phyloP scores from a whole-genome alignment of 805 yeast genomes.

The Zygosaccharomyces bailii region DNA sequence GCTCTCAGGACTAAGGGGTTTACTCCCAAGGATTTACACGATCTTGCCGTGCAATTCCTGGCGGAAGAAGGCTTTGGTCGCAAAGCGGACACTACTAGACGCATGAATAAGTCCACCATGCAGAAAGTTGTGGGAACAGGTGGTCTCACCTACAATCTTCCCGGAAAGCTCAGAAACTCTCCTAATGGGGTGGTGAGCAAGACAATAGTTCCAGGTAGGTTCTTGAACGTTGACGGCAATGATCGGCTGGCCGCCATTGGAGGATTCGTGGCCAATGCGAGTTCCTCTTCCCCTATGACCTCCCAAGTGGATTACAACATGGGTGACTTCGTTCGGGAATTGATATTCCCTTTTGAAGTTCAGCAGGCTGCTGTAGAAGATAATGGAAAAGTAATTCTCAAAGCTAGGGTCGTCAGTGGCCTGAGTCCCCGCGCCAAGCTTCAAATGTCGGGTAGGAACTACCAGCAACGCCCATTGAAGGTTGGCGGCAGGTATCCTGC shows the following conservation, averaged over 20 bases:
- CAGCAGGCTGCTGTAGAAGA: constrained; percentile 38
- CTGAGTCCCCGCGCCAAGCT: constrained; percentile 21
- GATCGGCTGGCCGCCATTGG: constrained; percentile 55
- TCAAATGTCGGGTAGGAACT: constrained; percentile 18
- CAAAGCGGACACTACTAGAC: constrained; percentile 6
- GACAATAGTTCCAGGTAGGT: constrained; percentile 66
- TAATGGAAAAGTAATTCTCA: constrained; percentile 36
- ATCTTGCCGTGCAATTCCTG: constrained; percentile 42
- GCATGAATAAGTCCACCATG: constrained; percentile 10
- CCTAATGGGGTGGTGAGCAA: constrained; percentile 64
- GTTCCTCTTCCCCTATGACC: constrained; percentile 32
- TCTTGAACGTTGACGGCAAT: constrained; percentile 43
- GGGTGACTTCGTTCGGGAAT: constrained; percentile 44
- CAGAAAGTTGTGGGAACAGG: constrained; percentile 60
- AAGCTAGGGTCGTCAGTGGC: constrained; percentile 23
- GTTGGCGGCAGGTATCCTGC: constrained; percentile 12
- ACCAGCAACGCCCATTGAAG: constrained; percentile 20
- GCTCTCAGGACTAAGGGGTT: constrained; percentile 31
- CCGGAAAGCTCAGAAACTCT: constrained; percentile 63
- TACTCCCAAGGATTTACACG: constrained; percentile 36
- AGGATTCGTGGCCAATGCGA: constrained; percentile 44
- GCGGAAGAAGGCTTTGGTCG: constrained; percentile 18
- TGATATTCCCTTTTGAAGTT: constrained; percentile 43
- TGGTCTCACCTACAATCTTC: constrained; percentile 66
- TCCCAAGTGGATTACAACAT: constrained; percentile 35